A percentile compares a stretch with the other conserved stretches of the same genome.
These are phyloP conservation scores for Stagonosporopsis vannaccii DNA, from an alignment of 2,329 filamentous ascomycete species.

Conservation along the genomic window DNA sequence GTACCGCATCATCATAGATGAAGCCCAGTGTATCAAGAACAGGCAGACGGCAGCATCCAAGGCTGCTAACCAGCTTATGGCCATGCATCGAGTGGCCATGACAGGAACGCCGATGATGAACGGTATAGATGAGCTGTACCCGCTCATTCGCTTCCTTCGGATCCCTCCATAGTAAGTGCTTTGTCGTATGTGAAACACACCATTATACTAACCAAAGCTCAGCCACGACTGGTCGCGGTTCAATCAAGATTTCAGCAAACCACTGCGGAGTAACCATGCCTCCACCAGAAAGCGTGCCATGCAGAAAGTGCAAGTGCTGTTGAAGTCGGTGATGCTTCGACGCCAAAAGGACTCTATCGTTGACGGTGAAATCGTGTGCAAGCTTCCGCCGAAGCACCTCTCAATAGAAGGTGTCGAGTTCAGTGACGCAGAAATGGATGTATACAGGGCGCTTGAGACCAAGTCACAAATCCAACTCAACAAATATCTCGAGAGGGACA, in stretches of 20 bases:
- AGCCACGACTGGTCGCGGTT: constrained; percentile 67
- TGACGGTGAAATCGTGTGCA: constrained; percentile 78
- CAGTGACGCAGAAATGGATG: constrained; percentile 67
- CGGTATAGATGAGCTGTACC: constrained; percentile 76
- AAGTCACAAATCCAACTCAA: constrained; percentile 76
- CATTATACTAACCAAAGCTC: background rate
- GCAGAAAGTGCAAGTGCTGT: constrained; percentile 73
- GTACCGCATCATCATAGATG: constrained; percentile 73
- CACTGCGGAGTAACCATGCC: constrained; percentile 53
- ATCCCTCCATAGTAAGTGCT: constrained; percentile 67
- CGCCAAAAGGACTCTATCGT: constrained; percentile 81
- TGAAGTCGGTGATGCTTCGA: constrained; percentile 82
- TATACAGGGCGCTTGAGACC: constrained; percentile 72
- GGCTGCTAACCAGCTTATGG: constrained; percentile 65
- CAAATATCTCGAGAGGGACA: constrained; percentile 73
- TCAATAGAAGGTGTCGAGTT: constrained; percentile 70
- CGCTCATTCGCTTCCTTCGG: constrained; percentile 76
- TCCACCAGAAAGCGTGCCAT: constrained; percentile 61
- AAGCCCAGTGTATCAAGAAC: constrained; percentile 85
- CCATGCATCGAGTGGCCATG: constrained; percentile 74
- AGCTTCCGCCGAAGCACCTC: constrained; percentile 70
- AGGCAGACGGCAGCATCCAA: constrained; percentile 67
- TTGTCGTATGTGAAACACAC: background rate
- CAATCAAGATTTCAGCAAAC: constrained; percentile 61
- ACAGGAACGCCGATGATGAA: constrained; percentile 93